Base-by-base conservation (phyloP, 1,284 basidiomycete species). In the Cutaneotrichosporon spelunceum region DNA sequence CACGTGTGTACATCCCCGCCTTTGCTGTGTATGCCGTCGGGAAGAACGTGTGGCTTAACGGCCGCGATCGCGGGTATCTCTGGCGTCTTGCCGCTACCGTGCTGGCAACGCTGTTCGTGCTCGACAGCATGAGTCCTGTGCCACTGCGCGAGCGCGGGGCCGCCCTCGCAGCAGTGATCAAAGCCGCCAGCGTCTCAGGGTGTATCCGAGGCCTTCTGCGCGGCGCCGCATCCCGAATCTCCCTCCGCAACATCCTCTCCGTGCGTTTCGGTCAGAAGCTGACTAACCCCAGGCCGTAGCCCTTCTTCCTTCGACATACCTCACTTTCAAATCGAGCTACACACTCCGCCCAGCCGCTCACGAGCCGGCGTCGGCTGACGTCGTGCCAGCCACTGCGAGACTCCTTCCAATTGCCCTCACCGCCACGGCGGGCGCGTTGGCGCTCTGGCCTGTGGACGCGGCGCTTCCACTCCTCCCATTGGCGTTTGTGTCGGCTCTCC, bases 1-100 rank as follows among this genome's bases (percentile, higher is more conserved):
- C 47, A 23, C 24, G 44, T 2, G 64, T 57, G 8, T 66, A 61
- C 27, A 53, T 57, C 27, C 64, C 64, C 1, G 57, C 50, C 7
- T 66, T 66, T 30, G 56, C 34, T 1, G 60, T 63, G 36, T 66
- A 66, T 48, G 61, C 59, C 4, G 45, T 63, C 4, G 64, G 64
- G 53, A 66, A 66, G 54, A 57, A 61, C n/a, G 50, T 66, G 16
- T 66, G 64, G 64, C 59, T 66, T 24, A 59, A 57, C 33, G 36
- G 57, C 33, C 24, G 21, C 53, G 59, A 57, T 1, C 34, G 34
- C 11, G 64, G 61, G 4, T 66, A 66, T 52, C 10, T 63, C 13
- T 53, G 59, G 0, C 59, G 56, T 6, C 50, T 66, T 8, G 26
- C 29, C n/a, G 59, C 61, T 2, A 45, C 56, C 1, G 59, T 54